Percentiles rank a stretch among this genome's conserved stretches.
phyloP scores from a whole-genome alignment of 2,329 filamentous ascomycete species.

The Colletotrichum agaves region DNA sequence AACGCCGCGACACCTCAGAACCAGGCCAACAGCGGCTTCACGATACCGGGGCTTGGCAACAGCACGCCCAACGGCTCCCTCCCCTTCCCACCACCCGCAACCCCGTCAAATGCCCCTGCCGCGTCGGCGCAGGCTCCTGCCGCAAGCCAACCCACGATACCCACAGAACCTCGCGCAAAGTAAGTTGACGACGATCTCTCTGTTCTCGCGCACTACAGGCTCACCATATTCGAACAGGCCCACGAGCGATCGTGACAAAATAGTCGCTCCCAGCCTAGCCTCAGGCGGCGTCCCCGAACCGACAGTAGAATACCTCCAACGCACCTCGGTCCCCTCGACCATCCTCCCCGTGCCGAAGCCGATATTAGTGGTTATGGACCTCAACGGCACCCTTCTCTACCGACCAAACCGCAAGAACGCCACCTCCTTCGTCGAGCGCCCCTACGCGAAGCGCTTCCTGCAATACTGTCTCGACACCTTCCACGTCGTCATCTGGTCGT shows the following conservation, averaged over 20 bases:
- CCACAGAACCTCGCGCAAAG: slow-evolving; percentile 9
- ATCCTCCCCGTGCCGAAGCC: slow-evolving; percentile 61
- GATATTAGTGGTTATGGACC: slow-evolving; percentile 86
- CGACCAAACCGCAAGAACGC: slow-evolving; percentile 67
- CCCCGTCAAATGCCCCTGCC: neutral
- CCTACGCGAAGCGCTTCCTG: slow-evolving; percentile 76
- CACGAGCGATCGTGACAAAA: slow-evolving; percentile 32
- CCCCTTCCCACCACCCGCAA: neutral
- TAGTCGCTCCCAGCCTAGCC: slow-evolving; percentile 45
- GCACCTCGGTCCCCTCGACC: slow-evolving; percentile 58
- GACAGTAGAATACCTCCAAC: slow-evolving; percentile 67
- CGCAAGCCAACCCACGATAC: neutral
- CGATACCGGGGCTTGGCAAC: slow-evolving; percentile 35
- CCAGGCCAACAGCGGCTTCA: slow-evolving; percentile 19
- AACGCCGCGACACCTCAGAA: neutral
- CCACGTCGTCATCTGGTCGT: slow-evolving; percentile 90
- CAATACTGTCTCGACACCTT: slow-evolving; percentile 79
- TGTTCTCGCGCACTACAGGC: neutral
- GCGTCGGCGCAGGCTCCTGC: neutral
- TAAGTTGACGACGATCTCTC: neutral
- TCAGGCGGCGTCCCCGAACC: slow-evolving; percentile 72
- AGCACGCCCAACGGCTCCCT: slow-evolving; percentile 7
- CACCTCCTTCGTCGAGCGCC: slow-evolving; percentile 70
- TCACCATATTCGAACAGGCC: neutral
- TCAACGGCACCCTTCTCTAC: slow-evolving; percentile 90